Conservation (phyloP, 306 rosid genomes). For the Prunus campanulata region DNA sequence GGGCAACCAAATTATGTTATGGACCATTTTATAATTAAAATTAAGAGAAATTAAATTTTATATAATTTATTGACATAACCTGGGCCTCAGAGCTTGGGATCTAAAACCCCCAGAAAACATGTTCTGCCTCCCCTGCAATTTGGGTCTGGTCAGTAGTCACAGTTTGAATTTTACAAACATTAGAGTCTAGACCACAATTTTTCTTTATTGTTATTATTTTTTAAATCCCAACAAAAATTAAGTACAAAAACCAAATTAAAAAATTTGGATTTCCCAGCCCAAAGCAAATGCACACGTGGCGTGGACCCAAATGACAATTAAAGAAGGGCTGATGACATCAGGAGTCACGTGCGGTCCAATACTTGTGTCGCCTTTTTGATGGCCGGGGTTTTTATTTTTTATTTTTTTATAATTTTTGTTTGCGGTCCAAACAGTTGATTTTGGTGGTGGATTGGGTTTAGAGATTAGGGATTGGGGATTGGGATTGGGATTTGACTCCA, state of each 20-base stretch:
- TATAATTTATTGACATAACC: not conserved
- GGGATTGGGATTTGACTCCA: conserved; percentile 17
- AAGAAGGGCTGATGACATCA: not conserved
- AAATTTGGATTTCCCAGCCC: conserved; percentile 3
- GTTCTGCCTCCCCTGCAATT: conserved; percentile 14
- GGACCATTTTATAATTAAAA: too few species aligned
- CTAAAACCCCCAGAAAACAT: conserved; percentile 51
- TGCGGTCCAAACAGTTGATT: conserved; percentile 17
- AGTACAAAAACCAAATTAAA: not conserved
- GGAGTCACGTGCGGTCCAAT: conserved; percentile 51
- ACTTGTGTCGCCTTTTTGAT: conserved; percentile 50
- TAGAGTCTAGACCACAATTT: not conserved
- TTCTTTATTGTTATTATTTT: not conserved
- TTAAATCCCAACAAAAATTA: not conserved
- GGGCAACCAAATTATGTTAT: too few species aligned
- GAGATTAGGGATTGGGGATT: not conserved
- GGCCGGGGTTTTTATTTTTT: conserved; percentile 28
- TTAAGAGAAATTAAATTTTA: not conserved
- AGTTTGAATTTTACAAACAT: not conserved
- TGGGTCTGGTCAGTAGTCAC: conserved; percentile 25
- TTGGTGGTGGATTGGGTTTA: conserved; percentile 14
- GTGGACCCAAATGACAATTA: conserved; percentile 5
- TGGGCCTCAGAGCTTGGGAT: conserved; percentile 36
- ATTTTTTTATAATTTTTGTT: conserved; percentile 3
- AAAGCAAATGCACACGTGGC: conserved; percentile 44